These are phyloP conservation scores for Saturnispora sanitii DNA, from an alignment of 805 yeast genomes.

Conservation along the genomic window DNA sequence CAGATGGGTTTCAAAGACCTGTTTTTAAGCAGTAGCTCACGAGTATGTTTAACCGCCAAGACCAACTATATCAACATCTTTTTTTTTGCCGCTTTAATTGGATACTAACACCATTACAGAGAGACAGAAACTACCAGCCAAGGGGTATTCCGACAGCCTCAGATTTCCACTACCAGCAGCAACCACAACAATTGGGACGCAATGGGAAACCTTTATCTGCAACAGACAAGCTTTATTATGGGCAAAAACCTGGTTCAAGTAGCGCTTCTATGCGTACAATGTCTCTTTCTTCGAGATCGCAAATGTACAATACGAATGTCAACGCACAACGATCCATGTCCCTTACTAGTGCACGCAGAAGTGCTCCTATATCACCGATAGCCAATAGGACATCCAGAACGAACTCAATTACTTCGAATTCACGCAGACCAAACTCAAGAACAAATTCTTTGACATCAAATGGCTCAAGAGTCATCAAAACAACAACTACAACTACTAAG, in stretches of 20 bases:
- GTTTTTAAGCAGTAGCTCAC: not conserved
- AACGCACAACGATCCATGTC: conserved; percentile 15
- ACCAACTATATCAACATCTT: too few relatives aligned
- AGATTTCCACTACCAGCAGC: conserved; percentile 2
- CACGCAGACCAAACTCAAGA: conserved; percentile 13
- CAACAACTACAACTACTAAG: conserved; percentile 31
- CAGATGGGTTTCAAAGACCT: not conserved
- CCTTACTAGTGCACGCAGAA: conserved; percentile 12
- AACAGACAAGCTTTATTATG: conserved; percentile 6
- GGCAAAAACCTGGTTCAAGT: not conserved
- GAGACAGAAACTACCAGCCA: conserved; percentile 4
- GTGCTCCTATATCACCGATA: not conserved
- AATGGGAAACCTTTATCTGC: conserved; percentile 8
- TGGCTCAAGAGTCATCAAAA: conserved; percentile 28
- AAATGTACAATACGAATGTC: conserved; percentile 14
- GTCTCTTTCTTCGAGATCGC: conserved; percentile 25
- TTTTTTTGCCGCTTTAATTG: too few relatives aligned
- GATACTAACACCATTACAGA: too few relatives aligned
- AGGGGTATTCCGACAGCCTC: conserved; percentile 9
- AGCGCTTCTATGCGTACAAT: conserved; percentile 19
- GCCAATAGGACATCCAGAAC: conserved; percentile 14
- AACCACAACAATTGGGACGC: too few relatives aligned
- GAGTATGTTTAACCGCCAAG: not conserved
- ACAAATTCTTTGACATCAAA: conserved; percentile 25
- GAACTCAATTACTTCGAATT: conserved; percentile 15